Evolutionary conservation across 2,329 filamentous ascomycete genomes (phyloP), one percentile per base, ranked within the genome.

Genomic region (Arthrobotrys sinensis): DNA sequence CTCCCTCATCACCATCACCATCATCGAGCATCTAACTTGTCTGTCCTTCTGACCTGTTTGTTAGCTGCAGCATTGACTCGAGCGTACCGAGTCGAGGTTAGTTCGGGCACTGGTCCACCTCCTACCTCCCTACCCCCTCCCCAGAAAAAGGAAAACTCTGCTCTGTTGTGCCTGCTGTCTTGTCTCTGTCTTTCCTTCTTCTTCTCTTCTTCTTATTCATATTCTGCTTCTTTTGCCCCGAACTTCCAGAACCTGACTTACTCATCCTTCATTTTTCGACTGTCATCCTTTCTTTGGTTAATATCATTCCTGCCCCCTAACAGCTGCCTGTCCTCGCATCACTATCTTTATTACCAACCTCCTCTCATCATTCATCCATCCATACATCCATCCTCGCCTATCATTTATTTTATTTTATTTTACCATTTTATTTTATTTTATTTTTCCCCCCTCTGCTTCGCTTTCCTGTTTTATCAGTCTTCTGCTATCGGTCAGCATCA

Each of bases 61-160:
- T 55, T 21, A 63, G 57, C 16, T 50, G 67, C 65, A 68, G 66
- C 66, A 57, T 53, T 69, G 53, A 60, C 66, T 69, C 66, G 50
- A 53, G 38, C 36, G 55, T 60, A 43, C 55, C 55, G 55, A 60
- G 55, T 60, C 55, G 55, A 60, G 55, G 55, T 60, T 60, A 60
- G 55, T 60, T 43, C 55, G 36, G 19, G 38, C 38, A 46, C 52
- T 45, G 53, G 50, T 60, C 53, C 50, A 55, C 43, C 43, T 69
- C 52, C 43, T 60, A 36, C 50, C 66, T 57, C 45, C 40, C 43
- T 55, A 46, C 16, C 32, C 34, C 50, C 66, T 32, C 19, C 46
- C 28, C 19, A 52, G 34, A 36, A 34, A 63, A 71, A 53, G 32
- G 21, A 52, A 64, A 46, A 62, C 43, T 50, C 34, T 43, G 40